These are phyloP conservation scores for Aspergillus sp. DNA, from an alignment of 2,329 filamentous ascomycete species.

Conservation along the genomic window DNA sequence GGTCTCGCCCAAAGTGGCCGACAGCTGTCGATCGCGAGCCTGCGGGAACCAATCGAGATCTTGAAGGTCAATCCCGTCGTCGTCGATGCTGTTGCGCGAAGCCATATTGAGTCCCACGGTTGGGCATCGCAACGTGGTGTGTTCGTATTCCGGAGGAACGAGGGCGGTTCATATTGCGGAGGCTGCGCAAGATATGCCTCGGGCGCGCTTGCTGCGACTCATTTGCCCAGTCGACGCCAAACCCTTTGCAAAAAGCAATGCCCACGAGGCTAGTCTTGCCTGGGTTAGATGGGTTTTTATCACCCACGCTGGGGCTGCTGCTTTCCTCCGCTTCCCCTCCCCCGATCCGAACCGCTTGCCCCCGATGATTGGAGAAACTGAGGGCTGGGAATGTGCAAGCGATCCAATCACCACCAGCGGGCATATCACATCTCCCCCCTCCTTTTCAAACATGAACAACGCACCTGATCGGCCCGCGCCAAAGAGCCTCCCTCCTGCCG, in stretches of 20 bases:
- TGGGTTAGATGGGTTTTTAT: not conserved
- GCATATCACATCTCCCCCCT: conserved; percentile 7
- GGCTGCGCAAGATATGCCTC: conserved; percentile 14
- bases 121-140: not conserved
- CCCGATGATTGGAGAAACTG: conserved; percentile 5
- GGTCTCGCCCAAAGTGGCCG: conserved; percentile 3
- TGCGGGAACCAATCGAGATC: conserved; percentile 19
- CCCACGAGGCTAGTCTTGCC: conserved; percentile 2
- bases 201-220: conserved; percentile 6
- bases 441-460: not conserved
- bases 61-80: conserved; percentile 8
- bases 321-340: not conserved
- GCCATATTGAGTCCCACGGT: conserved; percentile 15
- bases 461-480: not conserved
- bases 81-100: conserved; percentile 12
- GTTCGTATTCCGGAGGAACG: not conserved
- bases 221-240: conserved; percentile 5
- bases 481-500: conserved; percentile 15
- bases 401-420: not conserved
- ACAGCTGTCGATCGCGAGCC: conserved; percentile 1
- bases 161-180: not conserved
- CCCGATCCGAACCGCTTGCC: not conserved
- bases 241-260: not conserved
- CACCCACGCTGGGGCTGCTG: not conserved
- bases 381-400: conserved; percentile 2